Evolutionary conservation across 352 stramenopile genomes (phyloP).

Genomic region (Pythium coloratum): DNA sequence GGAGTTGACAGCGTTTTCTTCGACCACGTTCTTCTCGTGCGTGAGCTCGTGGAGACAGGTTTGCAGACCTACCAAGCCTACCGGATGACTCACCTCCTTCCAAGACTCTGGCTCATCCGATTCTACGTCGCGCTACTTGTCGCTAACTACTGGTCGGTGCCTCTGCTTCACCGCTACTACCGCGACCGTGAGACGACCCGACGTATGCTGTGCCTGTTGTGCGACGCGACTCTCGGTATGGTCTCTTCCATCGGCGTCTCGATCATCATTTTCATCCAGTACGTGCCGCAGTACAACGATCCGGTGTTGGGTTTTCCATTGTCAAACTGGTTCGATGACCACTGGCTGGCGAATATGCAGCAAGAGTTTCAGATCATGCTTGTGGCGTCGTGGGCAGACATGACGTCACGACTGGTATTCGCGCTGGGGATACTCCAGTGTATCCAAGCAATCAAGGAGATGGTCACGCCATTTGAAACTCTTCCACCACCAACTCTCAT

Average conservation of each 20-base stretch:
- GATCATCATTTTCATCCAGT: neutral
- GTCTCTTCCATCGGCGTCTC: slow-evolving; percentile 10
- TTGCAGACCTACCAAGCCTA: slow-evolving; percentile 10
- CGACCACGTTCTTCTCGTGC: neutral
- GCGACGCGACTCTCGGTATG: slow-evolving; percentile 10
- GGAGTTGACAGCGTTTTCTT: slow-evolving; percentile 7
- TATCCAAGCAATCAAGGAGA: slow-evolving; percentile 8
- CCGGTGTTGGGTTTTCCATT: neutral
- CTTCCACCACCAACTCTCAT: neutral
- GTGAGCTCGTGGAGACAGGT: slow-evolving; percentile 4
- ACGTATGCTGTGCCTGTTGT: neutral
- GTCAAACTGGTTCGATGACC: slow-evolving; percentile 4
- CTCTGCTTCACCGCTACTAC: neutral
- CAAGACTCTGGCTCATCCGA: slow-evolving; percentile 19
- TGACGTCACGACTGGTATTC: slow-evolving; percentile 4
- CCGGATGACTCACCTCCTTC: slow-evolving; percentile 3
- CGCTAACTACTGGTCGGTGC: slow-evolving; percentile 8
- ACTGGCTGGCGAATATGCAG: neutral
- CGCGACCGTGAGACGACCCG: neutral
- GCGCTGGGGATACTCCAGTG: slow-evolving; percentile 5
- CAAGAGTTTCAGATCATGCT: slow-evolving; percentile 20
- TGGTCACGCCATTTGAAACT: neutral
- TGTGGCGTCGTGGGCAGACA: slow-evolving; percentile 7
- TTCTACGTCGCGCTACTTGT: slow-evolving; percentile 17
- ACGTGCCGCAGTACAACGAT: slow-evolving; percentile 12